phyloP scores from a whole-genome alignment of 352 stramenopile species.

The Phytophthora nicotianae region DNA sequence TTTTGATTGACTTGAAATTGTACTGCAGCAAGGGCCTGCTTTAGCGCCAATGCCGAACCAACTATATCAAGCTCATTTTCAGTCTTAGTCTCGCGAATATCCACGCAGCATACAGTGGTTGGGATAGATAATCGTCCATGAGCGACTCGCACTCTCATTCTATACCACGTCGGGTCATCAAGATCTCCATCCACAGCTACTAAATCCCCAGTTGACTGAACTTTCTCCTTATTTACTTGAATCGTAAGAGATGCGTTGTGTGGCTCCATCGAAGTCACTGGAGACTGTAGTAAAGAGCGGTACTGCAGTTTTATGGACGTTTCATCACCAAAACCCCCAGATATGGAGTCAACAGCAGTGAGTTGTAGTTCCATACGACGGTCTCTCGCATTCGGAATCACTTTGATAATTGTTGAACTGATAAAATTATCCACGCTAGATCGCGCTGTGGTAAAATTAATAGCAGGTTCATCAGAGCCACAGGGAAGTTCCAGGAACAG shows the following conservation, averaged over 20 bases:
- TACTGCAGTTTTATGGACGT: conserved; percentile 5
- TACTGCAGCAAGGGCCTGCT: conserved; percentile 14
- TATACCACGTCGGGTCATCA: conserved; percentile 24
- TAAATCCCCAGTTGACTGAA: conserved; percentile 17
- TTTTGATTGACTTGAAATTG: conserved; percentile 15
- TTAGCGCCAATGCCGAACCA: conserved; percentile 18
- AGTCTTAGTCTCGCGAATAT: conserved; percentile 12
- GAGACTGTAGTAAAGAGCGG: neutral
- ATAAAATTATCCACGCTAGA: neutral
- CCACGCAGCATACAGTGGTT: conserved; percentile 30
- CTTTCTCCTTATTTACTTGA: conserved; percentile 1
- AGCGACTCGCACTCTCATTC: conserved; percentile 15
- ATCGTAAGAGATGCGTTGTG: conserved; percentile 9
- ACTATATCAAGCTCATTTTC: conserved; percentile 28
- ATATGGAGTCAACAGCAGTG: neutral
- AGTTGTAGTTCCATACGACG: conserved; percentile 4
- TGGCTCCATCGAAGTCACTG: conserved; percentile 1
- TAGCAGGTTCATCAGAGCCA: no score
- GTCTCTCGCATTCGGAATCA: neutral
- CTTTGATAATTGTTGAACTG: conserved; percentile 3
- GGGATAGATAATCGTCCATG: conserved; percentile 29
- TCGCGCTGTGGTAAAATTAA: no score
- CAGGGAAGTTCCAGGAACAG: no score
- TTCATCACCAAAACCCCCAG: neutral
- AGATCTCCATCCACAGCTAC: conserved; percentile 15